Percentiles rank a stretch among this genome's conserved stretches.
Evolutionary conservation across 1,139 yeast species (phyloP).

Genomic region (Scheffersomyces stambukii): DNA sequence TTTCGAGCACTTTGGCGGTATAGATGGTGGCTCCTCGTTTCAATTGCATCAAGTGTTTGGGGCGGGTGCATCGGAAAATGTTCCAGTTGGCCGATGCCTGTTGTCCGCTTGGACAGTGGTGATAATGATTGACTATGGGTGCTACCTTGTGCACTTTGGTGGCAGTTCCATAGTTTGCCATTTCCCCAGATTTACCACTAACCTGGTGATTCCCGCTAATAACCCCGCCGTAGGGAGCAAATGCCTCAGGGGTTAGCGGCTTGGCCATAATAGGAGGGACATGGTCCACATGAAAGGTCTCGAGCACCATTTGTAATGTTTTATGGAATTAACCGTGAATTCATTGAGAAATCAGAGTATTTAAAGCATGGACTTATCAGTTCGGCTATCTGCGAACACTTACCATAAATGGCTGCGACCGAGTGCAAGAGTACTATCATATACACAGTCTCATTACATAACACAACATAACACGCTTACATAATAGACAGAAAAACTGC

Average conservation of each 20-base stretch:
- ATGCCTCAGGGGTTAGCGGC: constrained; percentile 39
- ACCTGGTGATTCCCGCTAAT: constrained; percentile 45
- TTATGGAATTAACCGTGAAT: too few species aligned
- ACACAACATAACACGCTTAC: too few species aligned
- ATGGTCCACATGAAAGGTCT: constrained; percentile 30
- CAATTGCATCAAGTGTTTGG: constrained; percentile 58
- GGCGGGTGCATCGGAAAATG: constrained; percentile 78
- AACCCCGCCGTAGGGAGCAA: constrained; percentile 43
- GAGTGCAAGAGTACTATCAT: too few species aligned
- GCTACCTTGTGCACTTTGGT: constrained; percentile 70
- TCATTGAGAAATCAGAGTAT: too few species aligned
- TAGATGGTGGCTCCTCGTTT: constrained; percentile 29
- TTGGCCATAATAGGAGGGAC: constrained; percentile 26
- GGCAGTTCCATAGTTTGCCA: constrained; percentile 95
- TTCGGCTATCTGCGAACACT: too few species aligned
- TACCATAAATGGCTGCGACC: too few species aligned
- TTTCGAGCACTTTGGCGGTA: constrained; percentile 67
- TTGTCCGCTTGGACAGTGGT: constrained; percentile 41
- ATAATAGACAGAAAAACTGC: too few species aligned
- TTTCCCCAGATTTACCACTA: constrained; percentile 23
- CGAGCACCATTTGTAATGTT: constrained; percentile 29
- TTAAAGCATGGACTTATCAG: too few species aligned
- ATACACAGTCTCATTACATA: too few species aligned
- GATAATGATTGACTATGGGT: constrained; percentile 54
- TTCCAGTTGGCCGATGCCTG: constrained; percentile 68